Conservation (phyloP, 2,329 filamentous ascomycete genomes). For the Seiridium unicorne region DNA sequence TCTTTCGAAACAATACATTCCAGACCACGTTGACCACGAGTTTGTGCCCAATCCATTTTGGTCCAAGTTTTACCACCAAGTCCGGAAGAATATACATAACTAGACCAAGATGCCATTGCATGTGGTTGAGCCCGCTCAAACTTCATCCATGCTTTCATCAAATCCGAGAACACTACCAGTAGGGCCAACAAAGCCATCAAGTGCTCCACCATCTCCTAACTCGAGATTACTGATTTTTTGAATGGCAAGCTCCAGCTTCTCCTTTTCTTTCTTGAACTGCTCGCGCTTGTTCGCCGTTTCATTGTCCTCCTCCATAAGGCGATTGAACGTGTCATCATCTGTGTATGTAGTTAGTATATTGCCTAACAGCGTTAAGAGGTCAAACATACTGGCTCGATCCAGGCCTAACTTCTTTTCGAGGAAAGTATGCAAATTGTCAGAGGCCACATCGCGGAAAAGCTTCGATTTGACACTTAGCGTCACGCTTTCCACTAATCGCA, state of each 20-base stretch:
- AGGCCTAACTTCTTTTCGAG: slow-evolving; percentile 24
- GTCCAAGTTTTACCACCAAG: not conserved
- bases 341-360: slow-evolving; percentile 8
- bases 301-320: slow-evolving; percentile 48
- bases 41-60: no score
- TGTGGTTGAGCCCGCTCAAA: not conserved
- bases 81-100: not conserved
- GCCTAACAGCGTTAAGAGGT: not conserved
- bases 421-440: slow-evolving; percentile 19
- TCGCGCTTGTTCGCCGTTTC: slow-evolving; percentile 39
- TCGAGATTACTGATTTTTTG: slow-evolving; percentile 44
- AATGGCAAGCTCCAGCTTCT: slow-evolving; percentile 47
- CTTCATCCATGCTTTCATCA: not conserved
- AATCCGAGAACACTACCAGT: not conserved
- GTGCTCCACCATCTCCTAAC: slow-evolving; percentile 10
- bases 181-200: not conserved
- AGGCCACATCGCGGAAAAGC: slow-evolving; percentile 24
- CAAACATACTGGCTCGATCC: slow-evolving; percentile 19
- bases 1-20: no score
- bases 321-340: slow-evolving; percentile 29
- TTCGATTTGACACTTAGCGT: slow-evolving; percentile 28
- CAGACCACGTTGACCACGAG: no score
- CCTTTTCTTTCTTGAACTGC: slow-evolving; percentile 39
- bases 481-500: slow-evolving; percentile 60
- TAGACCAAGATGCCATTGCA: not conserved